Evolutionary conservation across 371 early-diverging fungal genomes (phyloP).

Genomic region (Haplosporangium sp.): DNA sequence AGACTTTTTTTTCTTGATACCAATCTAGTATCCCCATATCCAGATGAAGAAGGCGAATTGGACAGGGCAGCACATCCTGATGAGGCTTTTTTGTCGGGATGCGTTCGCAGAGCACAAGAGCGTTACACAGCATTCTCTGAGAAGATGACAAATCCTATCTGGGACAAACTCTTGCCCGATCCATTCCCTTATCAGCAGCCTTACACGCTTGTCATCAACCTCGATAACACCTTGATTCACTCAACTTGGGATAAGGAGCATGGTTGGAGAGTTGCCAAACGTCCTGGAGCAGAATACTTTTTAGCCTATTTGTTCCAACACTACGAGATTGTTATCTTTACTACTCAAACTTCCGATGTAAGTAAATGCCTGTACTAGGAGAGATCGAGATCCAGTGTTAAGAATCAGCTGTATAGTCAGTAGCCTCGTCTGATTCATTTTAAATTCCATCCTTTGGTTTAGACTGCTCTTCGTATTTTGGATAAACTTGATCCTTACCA

Average conservation of each 20-base stretch:
- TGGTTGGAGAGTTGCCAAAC: constrained; percentile 95
- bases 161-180: constrained; percentile 91
- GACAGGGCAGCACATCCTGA: constrained; percentile 49
- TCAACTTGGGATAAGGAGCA: constrained; percentile 91
- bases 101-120: constrained; percentile 46
- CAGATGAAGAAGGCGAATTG: constrained; percentile 44
- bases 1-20: not conserved
- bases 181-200: constrained; percentile 85
- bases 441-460: not conserved
- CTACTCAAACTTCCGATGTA: constrained; percentile 77
- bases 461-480: constrained; percentile 81
- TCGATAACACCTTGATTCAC: constrained; percentile 94
- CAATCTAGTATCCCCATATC: constrained; percentile 41
- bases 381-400: too few species aligned
- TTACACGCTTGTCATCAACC: constrained; percentile 92
- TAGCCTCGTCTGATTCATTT: not conserved
- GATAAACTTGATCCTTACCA: constrained; percentile 92
- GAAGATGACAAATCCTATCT: constrained; percentile 68
- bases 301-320: constrained; percentile 88
- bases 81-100: constrained; percentile 39
- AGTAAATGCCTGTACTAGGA: not conserved
- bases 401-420: not conserved
- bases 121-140: constrained; percentile 32
- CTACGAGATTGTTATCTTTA: constrained; percentile 96
- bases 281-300: constrained; percentile 96